These are phyloP conservation scores for Aspergillus sergii DNA, from an alignment of 2,329 filamentous ascomycete genomes.

Conservation along the genomic window DNA sequence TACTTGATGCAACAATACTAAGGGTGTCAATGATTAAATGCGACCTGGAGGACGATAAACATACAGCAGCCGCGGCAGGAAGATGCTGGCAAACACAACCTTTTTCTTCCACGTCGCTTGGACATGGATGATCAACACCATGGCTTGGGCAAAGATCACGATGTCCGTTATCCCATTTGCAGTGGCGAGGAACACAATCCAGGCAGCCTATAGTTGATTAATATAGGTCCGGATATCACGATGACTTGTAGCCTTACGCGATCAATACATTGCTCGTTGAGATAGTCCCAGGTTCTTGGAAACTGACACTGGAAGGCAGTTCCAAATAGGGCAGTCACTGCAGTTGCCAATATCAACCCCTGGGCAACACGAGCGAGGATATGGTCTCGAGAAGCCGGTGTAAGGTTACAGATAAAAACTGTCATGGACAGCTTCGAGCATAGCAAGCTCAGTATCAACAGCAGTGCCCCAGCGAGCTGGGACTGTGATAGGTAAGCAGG, in stretches of 20 bases:
- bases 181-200: constrained; percentile 19
- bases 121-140: constrained; percentile 24
- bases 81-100: constrained; percentile 24
- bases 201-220: constrained; percentile 11
- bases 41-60: constrained; percentile 6
- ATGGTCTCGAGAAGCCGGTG: constrained; percentile 20
- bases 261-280: constrained; percentile 20
- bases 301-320: constrained; percentile 22
- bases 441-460: constrained; percentile 22
- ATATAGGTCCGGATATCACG: not conserved
- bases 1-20: constrained; percentile 19
- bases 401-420: constrained; percentile 22
- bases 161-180: constrained; percentile 25
- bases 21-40: not conserved
- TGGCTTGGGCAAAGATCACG: constrained; percentile 23
- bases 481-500: constrained; percentile 11
- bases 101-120: constrained; percentile 23
- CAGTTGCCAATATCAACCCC: constrained; percentile 14
- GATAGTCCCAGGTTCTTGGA: constrained; percentile 24
- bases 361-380: constrained; percentile 17
- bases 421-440: constrained; percentile 27
- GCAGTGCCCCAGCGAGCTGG: constrained; percentile 22
- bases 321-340: constrained; percentile 19
- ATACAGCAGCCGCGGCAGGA: constrained; percentile 22
- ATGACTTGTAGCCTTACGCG: constrained; percentile 5